These are phyloP conservation scores for Cantharellus cinnabarinus DNA, from an alignment of 768 basidiomycete genomes.

Conservation along the genomic window DNA sequence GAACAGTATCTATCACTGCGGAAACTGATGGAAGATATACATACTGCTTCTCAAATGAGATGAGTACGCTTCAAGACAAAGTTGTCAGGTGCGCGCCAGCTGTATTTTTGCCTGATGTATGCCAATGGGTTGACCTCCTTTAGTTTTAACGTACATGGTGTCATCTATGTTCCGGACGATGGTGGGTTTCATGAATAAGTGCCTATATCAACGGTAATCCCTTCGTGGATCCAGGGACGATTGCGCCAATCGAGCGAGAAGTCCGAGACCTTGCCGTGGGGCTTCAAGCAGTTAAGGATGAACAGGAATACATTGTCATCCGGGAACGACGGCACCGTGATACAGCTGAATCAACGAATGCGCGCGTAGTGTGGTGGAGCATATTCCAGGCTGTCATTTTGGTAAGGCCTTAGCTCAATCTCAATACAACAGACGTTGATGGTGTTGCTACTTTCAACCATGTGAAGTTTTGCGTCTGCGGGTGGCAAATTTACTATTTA, in stretches of 20 bases:
- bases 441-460: not conserved
- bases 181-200: conserved; percentile 26
- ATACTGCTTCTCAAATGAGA: conserved; percentile 98
- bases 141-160: conserved; percentile 96
- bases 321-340: conserved; percentile 84
- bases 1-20: conserved; percentile 72
- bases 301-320: conserved; percentile 96
- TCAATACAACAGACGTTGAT: not conserved
- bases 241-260: conserved; percentile 92
- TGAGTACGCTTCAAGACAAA: conserved; percentile 93
- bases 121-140: conserved; percentile 3
- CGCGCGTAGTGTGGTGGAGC: conserved; percentile 98
- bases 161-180: conserved; percentile 83
- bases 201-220: not conserved
- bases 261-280: conserved; percentile 69
- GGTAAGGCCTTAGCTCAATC: not conserved
- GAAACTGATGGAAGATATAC: conserved; percentile 72
- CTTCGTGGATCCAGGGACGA: conserved; percentile 32
- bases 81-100: conserved; percentile 50
- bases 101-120: not conserved
- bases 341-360: conserved; percentile 83
- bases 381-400: conserved; percentile 64
- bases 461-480: conserved; percentile 62
- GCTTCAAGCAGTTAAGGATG: conserved; percentile 81
- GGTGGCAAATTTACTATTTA: conserved; percentile 94